Base-by-base conservation (phyloP, 2,329 filamentous ascomycete genomes). In the Ophiostoma triangulosporum region DNA sequence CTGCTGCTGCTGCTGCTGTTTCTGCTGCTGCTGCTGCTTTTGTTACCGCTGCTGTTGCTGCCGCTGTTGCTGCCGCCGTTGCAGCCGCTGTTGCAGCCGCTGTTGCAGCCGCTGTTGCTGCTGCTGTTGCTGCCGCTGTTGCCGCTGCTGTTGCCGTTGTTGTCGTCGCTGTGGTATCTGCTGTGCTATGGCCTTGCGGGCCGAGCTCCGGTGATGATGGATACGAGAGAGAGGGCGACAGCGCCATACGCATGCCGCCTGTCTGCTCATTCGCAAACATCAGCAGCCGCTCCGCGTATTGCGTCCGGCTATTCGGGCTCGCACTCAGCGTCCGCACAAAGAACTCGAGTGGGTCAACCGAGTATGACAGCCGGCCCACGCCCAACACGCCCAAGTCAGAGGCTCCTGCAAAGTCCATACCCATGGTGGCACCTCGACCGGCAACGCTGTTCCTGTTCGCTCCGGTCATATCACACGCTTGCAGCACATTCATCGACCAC, bases 401-500 rank as follows among this genome's bases (percentile, higher is more conserved):
- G 6, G 59, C 60, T 1, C 63, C 59, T 22, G 57, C 60, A 53
- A 61, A 61, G 56, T 68, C 65, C 65, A 67, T 67, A 4, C 60
- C 60, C 54, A 60, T 55, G 3, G 57, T 31, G 14, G 48, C 49
- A 15, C 36, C 46, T 26, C 61, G 60, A 0, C 62, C 61, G 6
- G 60, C 54, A 8, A 59, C 32, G 7, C 45, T 48, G 33, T 31
- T 32, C 12, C 57, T 52, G n/a, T 20, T 43, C 9, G 50, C 52
- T 15, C 59, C 59, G 9, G 62, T 59, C 24, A 57, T 59, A 48
- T 68, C 64, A 57, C 64, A 68, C 0, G 67, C 64, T 31, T 66
- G 65, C 49, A 73, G 65, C 26, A 72, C 68, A 17, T 71, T 70
- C 57, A 73, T 69, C 31, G 68, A 65, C 68, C 70, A 72, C 0